Base-by-base conservation (phyloP, 306 rosid genomes). In the Lathyrus tuberosus region DNA sequence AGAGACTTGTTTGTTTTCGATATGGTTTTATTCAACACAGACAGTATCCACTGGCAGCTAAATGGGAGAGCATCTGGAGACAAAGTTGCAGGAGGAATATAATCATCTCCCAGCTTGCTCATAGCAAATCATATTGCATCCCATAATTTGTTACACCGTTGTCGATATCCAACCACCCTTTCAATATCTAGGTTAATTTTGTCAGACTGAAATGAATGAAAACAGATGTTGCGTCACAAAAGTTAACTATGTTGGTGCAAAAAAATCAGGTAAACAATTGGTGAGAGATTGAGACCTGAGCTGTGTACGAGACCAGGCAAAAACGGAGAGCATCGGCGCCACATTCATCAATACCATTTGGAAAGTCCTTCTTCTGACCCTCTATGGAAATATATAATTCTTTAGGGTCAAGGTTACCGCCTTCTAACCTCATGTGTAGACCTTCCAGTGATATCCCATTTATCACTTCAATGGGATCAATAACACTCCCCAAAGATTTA, bases 291-390 rank as follows among this genome's bases (percentile, higher is more conserved):
- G 67, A 68, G 30, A 90, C 98, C 96, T 94, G 98, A 81, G 97
- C 96, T 52, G 98, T 94, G 82, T 94, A 94, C 2, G 92, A 74
- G 71, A 94, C 87, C 16, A 94, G 93, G 40, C 97, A 91, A 84
- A 94, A 94, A 14, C 97, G 97, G 49, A 91, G 96, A 35, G 99
- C 96, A 73, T 94, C 99, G 3, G 97, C 89, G 46, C 99, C 99
- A 56, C 99, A 94, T 86, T 94, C 91, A 22, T 87, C 78, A 82
- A 91, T 94, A 26, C 97, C 99, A 61, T 79, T 89, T 62, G 97
- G 99, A 64, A 94, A 94, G 84, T 94, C 99, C 81, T 82, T 91
- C 76, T 61, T 74, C 79, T 88, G 96, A 52, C 99, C 99, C 56
- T 91, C 99, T 71, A 66, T 83, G 69, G 99, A 97, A 61, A 44